Conservation (phyloP, 148 eudicot species). For the Bassia scoparia region DNA sequence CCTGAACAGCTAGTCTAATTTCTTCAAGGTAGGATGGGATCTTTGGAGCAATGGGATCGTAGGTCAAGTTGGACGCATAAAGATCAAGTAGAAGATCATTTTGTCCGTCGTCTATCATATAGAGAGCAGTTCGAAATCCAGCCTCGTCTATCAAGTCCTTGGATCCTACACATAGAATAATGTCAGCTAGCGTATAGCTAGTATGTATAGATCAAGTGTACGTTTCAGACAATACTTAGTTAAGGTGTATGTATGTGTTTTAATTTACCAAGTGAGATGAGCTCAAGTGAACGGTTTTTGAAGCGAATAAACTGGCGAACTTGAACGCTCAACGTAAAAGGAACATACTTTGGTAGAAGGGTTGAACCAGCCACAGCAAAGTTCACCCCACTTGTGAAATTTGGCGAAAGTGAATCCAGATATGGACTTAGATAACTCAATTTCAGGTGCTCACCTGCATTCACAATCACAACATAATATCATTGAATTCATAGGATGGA, state of each 20-base stretch:
- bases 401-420: slow-evolving; percentile 39
- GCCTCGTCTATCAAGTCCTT: slow-evolving; percentile 34
- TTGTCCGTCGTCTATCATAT: slow-evolving; percentile 43
- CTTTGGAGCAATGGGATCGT: slow-evolving; percentile 28
- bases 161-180: slow-evolving; percentile 15
- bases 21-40: slow-evolving; percentile 42
- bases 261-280: slow-evolving; percentile 28
- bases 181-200: too few species aligned
- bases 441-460: slow-evolving; percentile 39
- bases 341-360: slow-evolving; percentile 32
- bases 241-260: too few species aligned
- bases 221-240: too few species aligned
- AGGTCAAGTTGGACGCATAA: slow-evolving; percentile 42
- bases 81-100: slow-evolving; percentile 40
- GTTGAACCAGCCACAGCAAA: slow-evolving; percentile 42
- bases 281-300: slow-evolving; percentile 35
- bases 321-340: slow-evolving; percentile 36
- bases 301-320: slow-evolving; percentile 39
- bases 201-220: too few species aligned
- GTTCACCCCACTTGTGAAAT: slow-evolving; percentile 44
- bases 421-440: slow-evolving; percentile 36
- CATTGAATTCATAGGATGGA: too few species aligned
- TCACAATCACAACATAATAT: background rate
- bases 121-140: slow-evolving; percentile 33
- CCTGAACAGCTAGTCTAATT: slow-evolving; percentile 36